phyloP scores from a whole-genome alignment of 257 asterid genomes.

The Plantago ovata region DNA sequence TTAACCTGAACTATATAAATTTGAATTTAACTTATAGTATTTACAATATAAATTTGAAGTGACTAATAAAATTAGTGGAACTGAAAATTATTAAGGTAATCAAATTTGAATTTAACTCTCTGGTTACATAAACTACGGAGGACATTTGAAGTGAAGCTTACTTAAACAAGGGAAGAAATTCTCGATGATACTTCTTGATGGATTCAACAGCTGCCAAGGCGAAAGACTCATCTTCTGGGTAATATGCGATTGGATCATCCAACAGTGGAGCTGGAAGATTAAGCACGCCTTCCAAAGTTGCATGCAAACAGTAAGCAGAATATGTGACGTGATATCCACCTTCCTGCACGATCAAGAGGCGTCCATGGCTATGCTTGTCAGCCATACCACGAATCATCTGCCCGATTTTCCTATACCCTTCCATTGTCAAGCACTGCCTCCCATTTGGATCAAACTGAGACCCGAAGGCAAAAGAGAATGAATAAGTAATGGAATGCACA shows the following conservation, averaged over 20 bases:
- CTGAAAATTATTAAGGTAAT: too few species aligned
- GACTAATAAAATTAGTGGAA: too few species aligned
- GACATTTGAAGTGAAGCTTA: slow-evolving; percentile 1
- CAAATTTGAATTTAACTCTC: too few species aligned
- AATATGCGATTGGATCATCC: slow-evolving; percentile 75
- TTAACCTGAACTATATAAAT: too few species aligned
- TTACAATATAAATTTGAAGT: too few species aligned
- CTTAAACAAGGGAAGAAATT: slow-evolving; percentile 43
- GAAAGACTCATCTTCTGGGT: slow-evolving; percentile 72
- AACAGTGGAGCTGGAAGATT: slow-evolving; percentile 46
- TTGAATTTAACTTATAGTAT: too few species aligned
- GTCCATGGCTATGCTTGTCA: slow-evolving; percentile 51
- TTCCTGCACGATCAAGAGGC: slow-evolving; percentile 79
- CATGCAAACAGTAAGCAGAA: slow-evolving; percentile 85
- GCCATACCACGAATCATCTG: slow-evolving; percentile 51
- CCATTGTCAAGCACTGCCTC: slow-evolving; percentile 94
- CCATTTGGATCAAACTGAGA: slow-evolving; percentile 95
- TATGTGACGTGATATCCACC: slow-evolving; percentile 95
- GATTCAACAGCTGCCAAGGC: slow-evolving; percentile 39
- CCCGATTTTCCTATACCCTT: slow-evolving; percentile 75
- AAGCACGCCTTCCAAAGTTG: slow-evolving; percentile 84
- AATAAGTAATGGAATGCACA: not conserved
- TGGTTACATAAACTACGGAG: too few species aligned
- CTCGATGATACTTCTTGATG: slow-evolving; percentile 43
- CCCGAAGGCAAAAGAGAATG: slow-evolving; percentile 2